phyloP scores from a whole-genome alignment of 495 filamentous ascomycete species.

The Hamigera avellanea region DNA sequence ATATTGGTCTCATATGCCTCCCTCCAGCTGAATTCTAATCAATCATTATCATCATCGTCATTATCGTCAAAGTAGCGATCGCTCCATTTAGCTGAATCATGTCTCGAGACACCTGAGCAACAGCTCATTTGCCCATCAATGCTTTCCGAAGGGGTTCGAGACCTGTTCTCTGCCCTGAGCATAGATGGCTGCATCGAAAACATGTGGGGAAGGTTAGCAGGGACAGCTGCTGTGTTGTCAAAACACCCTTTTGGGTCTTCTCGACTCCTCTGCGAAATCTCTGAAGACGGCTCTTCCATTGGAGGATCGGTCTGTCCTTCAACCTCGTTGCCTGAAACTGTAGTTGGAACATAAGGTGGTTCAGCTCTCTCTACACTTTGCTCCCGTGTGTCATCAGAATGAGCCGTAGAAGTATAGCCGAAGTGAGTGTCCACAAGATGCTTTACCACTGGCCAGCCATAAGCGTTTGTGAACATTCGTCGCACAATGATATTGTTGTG shows the following conservation, averaged over 20 bases:
- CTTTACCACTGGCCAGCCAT: conserved; percentile 93
- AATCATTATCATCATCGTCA: conserved; percentile 18
- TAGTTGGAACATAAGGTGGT: conserved; percentile 20
- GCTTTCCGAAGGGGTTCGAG: no score
- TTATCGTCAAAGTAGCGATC: conserved; percentile 25
- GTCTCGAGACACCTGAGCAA: conserved; percentile 10
- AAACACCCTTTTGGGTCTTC: no score
- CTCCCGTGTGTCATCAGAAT: conserved; percentile 46
- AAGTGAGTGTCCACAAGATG: conserved; percentile 93
- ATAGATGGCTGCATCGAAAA: no score
- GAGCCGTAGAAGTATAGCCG: conserved; percentile 48
- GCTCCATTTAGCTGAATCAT: conserved; percentile 28
- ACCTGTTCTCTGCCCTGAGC: no score
- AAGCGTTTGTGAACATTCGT: conserved; percentile 91
- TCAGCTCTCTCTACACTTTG: conserved; percentile 38
- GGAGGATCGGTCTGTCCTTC: conserved; percentile 13
- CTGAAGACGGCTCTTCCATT: neutral
- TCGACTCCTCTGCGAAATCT: no score
- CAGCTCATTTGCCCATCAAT: neutral
- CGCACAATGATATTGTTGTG: conserved; percentile 98
- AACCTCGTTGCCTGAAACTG: conserved; percentile 37
- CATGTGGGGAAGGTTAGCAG: no score
- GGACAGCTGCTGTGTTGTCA: neutral
- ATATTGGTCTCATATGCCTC: no score
- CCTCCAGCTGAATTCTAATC: no score